Conservation (phyloP, 805 yeast species). For the Candida rishiriensis region DNA sequence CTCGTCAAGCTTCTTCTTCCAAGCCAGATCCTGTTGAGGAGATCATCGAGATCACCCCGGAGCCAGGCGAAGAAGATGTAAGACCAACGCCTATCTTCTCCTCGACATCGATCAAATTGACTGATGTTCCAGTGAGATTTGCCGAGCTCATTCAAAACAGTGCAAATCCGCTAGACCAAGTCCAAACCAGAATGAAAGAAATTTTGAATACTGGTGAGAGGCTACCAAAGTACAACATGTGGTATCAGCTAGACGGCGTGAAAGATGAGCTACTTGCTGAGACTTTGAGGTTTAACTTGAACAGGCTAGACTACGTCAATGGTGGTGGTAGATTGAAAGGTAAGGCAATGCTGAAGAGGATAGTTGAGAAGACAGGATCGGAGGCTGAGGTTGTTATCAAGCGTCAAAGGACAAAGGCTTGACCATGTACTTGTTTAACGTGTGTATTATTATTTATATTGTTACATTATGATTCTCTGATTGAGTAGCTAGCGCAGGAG, state of each 20-base stretch:
- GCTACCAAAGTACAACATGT: constrained; percentile 57
- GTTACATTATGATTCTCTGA: too few species aligned
- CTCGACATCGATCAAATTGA: constrained; percentile 61
- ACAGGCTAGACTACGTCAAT: constrained; percentile 31
- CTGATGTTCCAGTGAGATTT: constrained; percentile 61
- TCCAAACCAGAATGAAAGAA: constrained; percentile 55
- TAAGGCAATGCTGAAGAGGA: constrained; percentile 28
- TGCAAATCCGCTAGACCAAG: constrained; percentile 53
- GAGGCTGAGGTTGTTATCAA: constrained; percentile 19
- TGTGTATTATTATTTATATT: too few species aligned
- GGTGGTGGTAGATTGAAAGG: constrained; percentile 33
- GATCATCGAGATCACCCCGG: constrained; percentile 18
- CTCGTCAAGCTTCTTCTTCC: constrained; percentile 19
- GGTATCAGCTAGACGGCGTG: constrained; percentile 81
- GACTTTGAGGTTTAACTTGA: constrained; percentile 51
- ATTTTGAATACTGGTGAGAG: constrained; percentile 58
- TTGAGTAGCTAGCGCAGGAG: too few species aligned
- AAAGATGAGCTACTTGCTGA: constrained; percentile 68
- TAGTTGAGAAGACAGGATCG: constrained; percentile 25
- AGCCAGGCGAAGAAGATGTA: constrained; percentile 33
- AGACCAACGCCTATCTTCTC: constrained; percentile 48
- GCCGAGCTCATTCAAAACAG: constrained; percentile 64
- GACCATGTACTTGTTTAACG: background rate
- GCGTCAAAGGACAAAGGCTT: constrained; percentile 2
- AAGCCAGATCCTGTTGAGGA: constrained; percentile 9